Base-by-base conservation (phyloP, 2,329 filamentous ascomycete genomes). In the Cladosporium sphaerospermum region DNA sequence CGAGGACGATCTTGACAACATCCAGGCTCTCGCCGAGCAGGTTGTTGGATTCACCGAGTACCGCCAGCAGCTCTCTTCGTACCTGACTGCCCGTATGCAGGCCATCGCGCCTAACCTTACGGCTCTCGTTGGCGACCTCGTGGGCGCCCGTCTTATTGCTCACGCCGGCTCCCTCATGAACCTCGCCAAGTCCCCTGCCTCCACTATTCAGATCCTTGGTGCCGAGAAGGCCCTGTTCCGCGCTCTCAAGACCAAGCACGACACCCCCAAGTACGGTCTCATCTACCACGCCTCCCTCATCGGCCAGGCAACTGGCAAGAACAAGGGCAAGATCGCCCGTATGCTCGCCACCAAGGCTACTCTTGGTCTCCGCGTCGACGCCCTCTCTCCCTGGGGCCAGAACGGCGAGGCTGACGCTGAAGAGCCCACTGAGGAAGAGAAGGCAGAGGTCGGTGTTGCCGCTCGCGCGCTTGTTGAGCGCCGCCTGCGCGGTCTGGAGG, bases 261-360 rank as follows among this genome's bases (percentile, higher is more conserved):
- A 96, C 68, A 99, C 93, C 37, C 93, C 93, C 68, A 99, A 97
- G 75, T 99, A 97, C 67, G 93, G 93, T 80, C 80, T 95, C 60
- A 89, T 95, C 70, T 95, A 93, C 75, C 88, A 95, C 73, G 87
- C 88, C 45, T 93, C 89, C 28, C 82, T 99, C 43, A 95, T 99
- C 60, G 95, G 93, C 42, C 93, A 99, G 76, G 93, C 93, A 31
- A 95, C 89, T 16, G 93, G 93, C 66, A 92, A 89, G 78, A 97
- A 97, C 79, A 99, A 99, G 85, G 93, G 93, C 65, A 99, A 99
- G 80, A 96, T 99, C 67, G 93, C 93, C 40, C 89, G 93, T 80
- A 90, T 96, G 78, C 81, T 99, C 57, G 88, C 93, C 45, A 87
- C 92, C 62, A 97, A 97, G 79, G 85, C 92, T 44, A 89, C 93